These are phyloP conservation scores for Cordyceps militaris DNA, from an alignment of 2,329 filamentous ascomycete species.

Conservation along the genomic window DNA sequence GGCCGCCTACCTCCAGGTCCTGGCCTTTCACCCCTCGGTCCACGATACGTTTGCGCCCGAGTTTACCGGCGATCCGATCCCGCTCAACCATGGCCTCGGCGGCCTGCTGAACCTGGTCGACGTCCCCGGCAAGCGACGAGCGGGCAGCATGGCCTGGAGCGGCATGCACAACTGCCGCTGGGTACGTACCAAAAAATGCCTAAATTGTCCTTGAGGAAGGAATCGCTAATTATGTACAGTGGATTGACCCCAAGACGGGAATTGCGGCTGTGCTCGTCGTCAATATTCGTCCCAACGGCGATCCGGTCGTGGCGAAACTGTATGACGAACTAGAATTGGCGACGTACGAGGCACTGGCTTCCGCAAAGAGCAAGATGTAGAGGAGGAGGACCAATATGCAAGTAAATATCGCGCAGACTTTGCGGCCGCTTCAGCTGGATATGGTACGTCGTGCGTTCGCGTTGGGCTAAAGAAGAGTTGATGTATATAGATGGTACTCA, in stretches of 20 bases:
- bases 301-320: constrained; percentile 27
- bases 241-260: constrained; percentile 32
- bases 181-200: constrained; percentile 25
- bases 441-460: too few species aligned
- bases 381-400: neutral
- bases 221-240: constrained; percentile 19
- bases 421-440: neutral
- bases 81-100: constrained; percentile 31
- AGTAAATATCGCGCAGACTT: too few species aligned
- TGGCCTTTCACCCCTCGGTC: constrained; percentile 16
- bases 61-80: constrained; percentile 23
- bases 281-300: constrained; percentile 32
- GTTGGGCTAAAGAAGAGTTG: too few species aligned
- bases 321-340: constrained; percentile 34
- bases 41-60: constrained; percentile 29
- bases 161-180: constrained; percentile 37
- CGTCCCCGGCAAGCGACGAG: constrained; percentile 32
- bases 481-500: too few species aligned
- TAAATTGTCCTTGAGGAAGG: neutral
- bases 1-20: constrained; percentile 15
- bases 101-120: constrained; percentile 35
- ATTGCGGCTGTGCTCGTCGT: constrained; percentile 34
- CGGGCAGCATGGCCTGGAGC: constrained; percentile 38
- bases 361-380: constrained; percentile 3
- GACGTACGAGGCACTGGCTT: constrained; percentile 25